Conservation (phyloP, 2,329 filamentous ascomycete species). For the Chaetomiaceae sp. region DNA sequence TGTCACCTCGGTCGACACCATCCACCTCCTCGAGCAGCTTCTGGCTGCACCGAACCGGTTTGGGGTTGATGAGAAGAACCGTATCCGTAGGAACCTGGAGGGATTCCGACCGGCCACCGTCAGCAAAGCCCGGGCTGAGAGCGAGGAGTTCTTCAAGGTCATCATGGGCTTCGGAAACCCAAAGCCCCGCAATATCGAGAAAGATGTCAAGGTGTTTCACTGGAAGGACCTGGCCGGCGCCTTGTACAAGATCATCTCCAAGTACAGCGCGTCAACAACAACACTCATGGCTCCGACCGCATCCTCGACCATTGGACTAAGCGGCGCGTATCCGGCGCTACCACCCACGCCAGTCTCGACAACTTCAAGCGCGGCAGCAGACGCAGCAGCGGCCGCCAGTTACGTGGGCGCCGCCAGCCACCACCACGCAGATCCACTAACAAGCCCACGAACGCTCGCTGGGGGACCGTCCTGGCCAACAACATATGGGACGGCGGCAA, state of each 20-base stretch:
- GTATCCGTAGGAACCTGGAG: slow-evolving; percentile 91
- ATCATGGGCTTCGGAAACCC: slow-evolving; percentile 97
- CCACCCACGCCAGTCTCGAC: slow-evolving; percentile 42
- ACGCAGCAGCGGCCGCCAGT: slow-evolving; percentile 35
- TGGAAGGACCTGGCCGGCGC: slow-evolving; percentile 87
- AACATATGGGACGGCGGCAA: slow-evolving; percentile 38
- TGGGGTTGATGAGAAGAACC: slow-evolving; percentile 96
- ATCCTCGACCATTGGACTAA: slow-evolving; percentile 34
- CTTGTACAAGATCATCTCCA: slow-evolving; percentile 96
- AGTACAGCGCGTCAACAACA: slow-evolving; percentile 61
- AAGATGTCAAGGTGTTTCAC: slow-evolving; percentile 97
- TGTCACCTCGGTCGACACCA: slow-evolving; percentile 95
- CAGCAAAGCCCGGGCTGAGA: slow-evolving; percentile 86
- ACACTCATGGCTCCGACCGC: slow-evolving; percentile 23
- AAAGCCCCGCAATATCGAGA: slow-evolving; percentile 96
- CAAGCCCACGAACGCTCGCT: slow-evolving; percentile 49
- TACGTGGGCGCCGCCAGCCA: slow-evolving; percentile 35
- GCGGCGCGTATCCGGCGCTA: slow-evolving; percentile 39
- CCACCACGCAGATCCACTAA: slow-evolving; percentile 45
- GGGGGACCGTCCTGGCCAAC: slow-evolving; percentile 46
- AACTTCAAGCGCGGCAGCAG: slow-evolving; percentile 26
- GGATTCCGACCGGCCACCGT: slow-evolving; percentile 90
- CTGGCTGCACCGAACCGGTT: slow-evolving; percentile 73
- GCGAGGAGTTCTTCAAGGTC: slow-evolving; percentile 96
- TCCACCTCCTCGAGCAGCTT: slow-evolving; percentile 86